phyloP scores from a whole-genome alignment of 345 rosid genomes.

The Salix purpurea region DNA sequence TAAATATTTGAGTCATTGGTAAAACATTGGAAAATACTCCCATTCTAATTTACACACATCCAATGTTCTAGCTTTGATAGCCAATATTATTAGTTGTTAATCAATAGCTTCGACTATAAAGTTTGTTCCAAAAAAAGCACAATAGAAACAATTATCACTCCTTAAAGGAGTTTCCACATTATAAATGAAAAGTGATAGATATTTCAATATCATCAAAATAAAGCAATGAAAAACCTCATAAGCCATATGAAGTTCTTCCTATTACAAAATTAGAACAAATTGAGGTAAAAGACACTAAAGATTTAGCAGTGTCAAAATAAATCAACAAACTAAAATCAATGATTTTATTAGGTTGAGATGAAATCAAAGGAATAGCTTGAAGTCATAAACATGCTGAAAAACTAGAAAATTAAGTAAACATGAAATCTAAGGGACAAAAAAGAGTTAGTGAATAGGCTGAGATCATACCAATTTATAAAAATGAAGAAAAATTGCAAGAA shows the following conservation, averaged over 20 bases:
- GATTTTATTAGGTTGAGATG: not conserved
- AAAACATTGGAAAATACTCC: not conserved
- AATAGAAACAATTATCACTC: not conserved
- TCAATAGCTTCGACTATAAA: not conserved
- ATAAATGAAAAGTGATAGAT: not conserved
- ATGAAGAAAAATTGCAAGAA: not conserved
- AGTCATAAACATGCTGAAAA: constrained; percentile 1
- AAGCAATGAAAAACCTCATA: no score
- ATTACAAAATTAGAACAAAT: no score
- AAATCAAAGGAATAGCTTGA: not conserved
- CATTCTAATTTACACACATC: not conserved
- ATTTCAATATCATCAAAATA: not conserved
- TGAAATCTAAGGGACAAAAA: not conserved
- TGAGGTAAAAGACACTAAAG: not conserved
- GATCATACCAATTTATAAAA: not conserved
- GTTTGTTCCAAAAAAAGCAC: not conserved
- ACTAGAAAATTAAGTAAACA: not conserved
- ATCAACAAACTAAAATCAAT: not conserved
- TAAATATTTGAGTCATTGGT: not conserved
- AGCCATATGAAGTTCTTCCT: no score
- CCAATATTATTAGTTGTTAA: not conserved
- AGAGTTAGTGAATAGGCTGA: not conserved
- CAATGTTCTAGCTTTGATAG: not conserved
- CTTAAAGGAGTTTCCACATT: not conserved
- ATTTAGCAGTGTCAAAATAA: not conserved